Evolutionary conservation across 2,329 filamentous ascomycete genomes (phyloP), one percentile per base, ranked within the genome.

Genomic region (Rhinocladiella mackenziei): DNA sequence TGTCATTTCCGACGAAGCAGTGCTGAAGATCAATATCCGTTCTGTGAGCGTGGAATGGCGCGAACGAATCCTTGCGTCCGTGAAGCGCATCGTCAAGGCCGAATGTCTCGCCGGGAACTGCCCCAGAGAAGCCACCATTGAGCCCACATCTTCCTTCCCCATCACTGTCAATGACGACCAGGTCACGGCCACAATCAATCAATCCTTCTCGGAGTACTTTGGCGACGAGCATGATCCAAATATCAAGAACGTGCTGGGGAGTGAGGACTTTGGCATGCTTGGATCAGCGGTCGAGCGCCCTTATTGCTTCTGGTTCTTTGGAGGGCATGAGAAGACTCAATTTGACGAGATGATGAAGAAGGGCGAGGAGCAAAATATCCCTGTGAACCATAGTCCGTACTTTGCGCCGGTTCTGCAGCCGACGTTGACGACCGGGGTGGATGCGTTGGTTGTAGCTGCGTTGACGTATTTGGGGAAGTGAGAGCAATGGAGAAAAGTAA

Each of bases 331-430:
- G n/a, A 11, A 23, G 18, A 20, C 18, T 3, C 28, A 34, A 3
- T 81, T 72, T 69, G 75, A 80, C 58, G 60, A 66, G 48, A 66
- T 64, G 10, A 64, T 70, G 57, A 63, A 58, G 41, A 69, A 72
- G 31, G 72, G 71, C 0, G 65, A 51, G 45, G 59, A 68, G 48
- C 63, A 69, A 50, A 73, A 72, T 39, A 69, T 81, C 9, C 74
- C 80, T 0, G 71, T 72, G 0, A 83, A 83, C 52, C 80, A 83
- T 57, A 76, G 70, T 46, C 70, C 76, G 0, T 67, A 71, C 41
- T 83, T 83, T 62, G 73, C 74, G 22, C 79, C 78, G 4, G 72
- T 70, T 1, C 69, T 82, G 17, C 70, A 76, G 58, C 78, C 78
- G 5, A 83, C 79, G 0, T 59, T 83, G 64, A 69, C 50, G 47